Evolutionary conservation across 306 rosid species (phyloP).

Genomic region (Lathyrus oleraceus): DNA sequence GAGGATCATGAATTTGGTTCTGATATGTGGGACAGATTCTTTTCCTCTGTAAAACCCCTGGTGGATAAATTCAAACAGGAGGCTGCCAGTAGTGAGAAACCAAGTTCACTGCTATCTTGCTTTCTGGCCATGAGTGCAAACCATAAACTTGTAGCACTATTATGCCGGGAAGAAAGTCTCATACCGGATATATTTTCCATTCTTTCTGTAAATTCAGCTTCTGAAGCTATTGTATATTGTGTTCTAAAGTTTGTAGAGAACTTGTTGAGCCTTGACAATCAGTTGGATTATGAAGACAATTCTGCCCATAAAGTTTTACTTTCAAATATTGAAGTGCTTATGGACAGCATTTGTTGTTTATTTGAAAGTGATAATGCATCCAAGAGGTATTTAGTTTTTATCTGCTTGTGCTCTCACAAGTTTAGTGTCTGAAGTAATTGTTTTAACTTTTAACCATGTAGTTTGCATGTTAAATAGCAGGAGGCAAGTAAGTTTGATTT

Average conservation of each 20-base stretch:
- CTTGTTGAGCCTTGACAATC: conserved; percentile 68
- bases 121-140: conserved; percentile 84
- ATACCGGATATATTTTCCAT: conserved; percentile 83
- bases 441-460: conserved; percentile 11
- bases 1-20: conserved; percentile 69
- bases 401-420: conserved; percentile 22
- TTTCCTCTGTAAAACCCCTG: conserved; percentile 64
- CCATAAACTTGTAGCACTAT: conserved; percentile 59
- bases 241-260: conserved; percentile 82
- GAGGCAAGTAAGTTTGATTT: background rate
- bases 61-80: conserved; percentile 75
- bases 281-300: conserved; percentile 56
- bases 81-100: conserved; percentile 87
- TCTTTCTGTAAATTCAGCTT: conserved; percentile 58
- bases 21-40: conserved; percentile 82
- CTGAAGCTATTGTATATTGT: conserved; percentile 68
- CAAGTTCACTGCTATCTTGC: conserved; percentile 89
- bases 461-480: conserved; percentile 18
- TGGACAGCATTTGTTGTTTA: conserved; percentile 62
- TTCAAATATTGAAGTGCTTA: conserved; percentile 63
- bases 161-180: conserved; percentile 63
- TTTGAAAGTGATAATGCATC: conserved; percentile 63
- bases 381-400: conserved; percentile 60
- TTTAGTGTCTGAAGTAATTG: conserved; percentile 9
- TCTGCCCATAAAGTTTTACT: conserved; percentile 49